Evolutionary conservation across 805 yeast species (phyloP).

Genomic region (Metschnikowia lochheadii): DNA sequence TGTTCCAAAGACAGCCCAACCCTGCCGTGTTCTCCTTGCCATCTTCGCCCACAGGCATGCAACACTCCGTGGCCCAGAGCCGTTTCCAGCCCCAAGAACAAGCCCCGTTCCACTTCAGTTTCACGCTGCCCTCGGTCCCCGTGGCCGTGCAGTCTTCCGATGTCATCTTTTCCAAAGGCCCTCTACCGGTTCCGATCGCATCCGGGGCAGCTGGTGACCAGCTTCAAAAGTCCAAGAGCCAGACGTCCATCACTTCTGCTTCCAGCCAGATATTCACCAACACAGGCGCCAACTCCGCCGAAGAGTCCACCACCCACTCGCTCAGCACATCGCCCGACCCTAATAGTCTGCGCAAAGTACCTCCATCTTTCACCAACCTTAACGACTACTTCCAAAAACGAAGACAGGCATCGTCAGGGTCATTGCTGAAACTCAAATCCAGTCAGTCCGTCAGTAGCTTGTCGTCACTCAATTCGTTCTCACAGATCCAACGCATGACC

Average conservation of each 20-base stretch:
- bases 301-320: slow-evolving; percentile 25
- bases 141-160: slow-evolving; percentile 14
- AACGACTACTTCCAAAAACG: slow-evolving; percentile 31
- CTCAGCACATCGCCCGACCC: slow-evolving; percentile 35
- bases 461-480: slow-evolving; percentile 14
- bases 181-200: neutral
- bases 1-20: slow-evolving; percentile 9
- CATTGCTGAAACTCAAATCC: slow-evolving; percentile 22
- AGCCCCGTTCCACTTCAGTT: neutral
- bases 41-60: slow-evolving; percentile 24
- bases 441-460: slow-evolving; percentile 18
- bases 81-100: neutral
- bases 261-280: slow-evolving; percentile 25
- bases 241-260: slow-evolving; percentile 23
- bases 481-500: slow-evolving; percentile 37
- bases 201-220: neutral
- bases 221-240: slow-evolving; percentile 25
- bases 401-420: slow-evolving; percentile 17
- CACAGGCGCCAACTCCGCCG: slow-evolving; percentile 21
- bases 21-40: slow-evolving; percentile 28
- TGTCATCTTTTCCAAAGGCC: slow-evolving; percentile 8
- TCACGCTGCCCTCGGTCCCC: neutral
- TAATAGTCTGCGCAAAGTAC: slow-evolving; percentile 8
- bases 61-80: slow-evolving; percentile 1
- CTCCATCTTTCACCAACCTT: slow-evolving; percentile 29